These are phyloP conservation scores for Pyrus communis DNA, from an alignment of 306 rosid species.

Conservation along the genomic window DNA sequence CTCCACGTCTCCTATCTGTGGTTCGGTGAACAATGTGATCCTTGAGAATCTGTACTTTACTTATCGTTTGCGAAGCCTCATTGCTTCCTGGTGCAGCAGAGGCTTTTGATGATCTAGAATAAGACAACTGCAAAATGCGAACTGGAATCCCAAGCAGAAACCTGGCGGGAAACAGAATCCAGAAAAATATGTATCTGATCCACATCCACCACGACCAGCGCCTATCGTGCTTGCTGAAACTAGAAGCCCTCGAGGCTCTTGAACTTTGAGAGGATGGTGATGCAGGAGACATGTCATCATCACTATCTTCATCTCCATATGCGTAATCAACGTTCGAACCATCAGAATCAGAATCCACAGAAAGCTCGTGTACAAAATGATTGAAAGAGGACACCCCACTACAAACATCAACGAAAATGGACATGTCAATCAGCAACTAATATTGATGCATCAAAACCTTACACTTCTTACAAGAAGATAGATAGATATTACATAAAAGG, in stretches of 20 bases:
- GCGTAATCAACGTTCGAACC: conserved; percentile 50
- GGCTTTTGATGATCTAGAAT: conserved; percentile 16
- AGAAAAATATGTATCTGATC: conserved; percentile 40
- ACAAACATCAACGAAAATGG: conserved; percentile 16
- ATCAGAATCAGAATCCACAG: conserved; percentile 69
- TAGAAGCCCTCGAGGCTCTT: conserved; percentile 42
- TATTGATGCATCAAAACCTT: not conserved
- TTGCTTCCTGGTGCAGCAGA: conserved; percentile 24
- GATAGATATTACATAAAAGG: not conserved
- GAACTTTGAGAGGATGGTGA: conserved; percentile 65
- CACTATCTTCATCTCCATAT: conserved; percentile 62
- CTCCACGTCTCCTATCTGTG: conserved; percentile 87
- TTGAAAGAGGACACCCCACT: conserved; percentile 96
- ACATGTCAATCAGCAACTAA: not conserved
- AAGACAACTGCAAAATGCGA: conserved; percentile 24
- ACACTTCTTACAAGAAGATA: not conserved
- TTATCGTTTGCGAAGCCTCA: conserved; percentile 19
- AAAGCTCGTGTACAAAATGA: conserved; percentile 69
- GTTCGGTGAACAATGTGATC: conserved; percentile 69
- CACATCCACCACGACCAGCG: conserved; percentile 50
- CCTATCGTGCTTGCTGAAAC: conserved; percentile 29
- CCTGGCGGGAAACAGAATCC: conserved; percentile 54
- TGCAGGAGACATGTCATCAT: conserved; percentile 34
- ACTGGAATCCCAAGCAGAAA: conserved; percentile 48
- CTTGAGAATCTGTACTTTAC: conserved; percentile 48